phyloP scores from a whole-genome alignment of 371 early-diverging fungal species.

The Mortierella sp. region DNA sequence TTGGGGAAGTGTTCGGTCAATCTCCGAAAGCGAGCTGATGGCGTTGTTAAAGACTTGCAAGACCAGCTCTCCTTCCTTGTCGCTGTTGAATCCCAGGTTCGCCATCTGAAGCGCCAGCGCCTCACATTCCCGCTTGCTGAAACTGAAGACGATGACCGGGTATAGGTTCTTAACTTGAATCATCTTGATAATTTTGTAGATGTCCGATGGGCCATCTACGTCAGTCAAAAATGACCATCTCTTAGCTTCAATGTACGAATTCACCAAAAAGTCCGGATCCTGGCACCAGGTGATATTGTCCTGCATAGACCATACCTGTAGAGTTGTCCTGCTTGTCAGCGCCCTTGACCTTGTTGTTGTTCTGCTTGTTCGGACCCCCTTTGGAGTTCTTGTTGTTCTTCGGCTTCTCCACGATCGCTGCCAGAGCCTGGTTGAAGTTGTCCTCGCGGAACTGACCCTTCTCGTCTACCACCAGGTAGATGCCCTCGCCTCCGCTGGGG shows the following conservation, averaged over 20 bases:
- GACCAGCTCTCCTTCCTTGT: constrained; percentile 90
- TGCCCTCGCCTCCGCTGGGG: constrained; percentile 90
- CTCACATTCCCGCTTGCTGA: constrained; percentile 98
- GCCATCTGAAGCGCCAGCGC: constrained; percentile 89
- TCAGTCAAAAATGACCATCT: background rate
- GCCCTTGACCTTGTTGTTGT: constrained; percentile 1
- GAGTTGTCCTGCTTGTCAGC: constrained; percentile 5
- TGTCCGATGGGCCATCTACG: constrained; percentile 75
- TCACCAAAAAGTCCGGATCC: background rate
- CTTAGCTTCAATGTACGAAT: background rate
- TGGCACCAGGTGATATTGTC: too few relatives aligned
- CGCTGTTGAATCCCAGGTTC: constrained; percentile 93
- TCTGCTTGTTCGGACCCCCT: background rate
- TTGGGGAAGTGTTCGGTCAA: constrained; percentile 95
- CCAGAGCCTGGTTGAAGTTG: constrained; percentile 91
- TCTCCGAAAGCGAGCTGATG: constrained; percentile 88
- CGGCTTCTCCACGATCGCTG: constrained; percentile 60
- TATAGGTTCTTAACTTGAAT: constrained; percentile 91
- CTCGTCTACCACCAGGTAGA: constrained; percentile 96
- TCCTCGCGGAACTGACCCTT: constrained; percentile 93
- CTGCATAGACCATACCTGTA: background rate
- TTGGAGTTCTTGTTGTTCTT: background rate
- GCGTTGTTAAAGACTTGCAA: constrained; percentile 93
- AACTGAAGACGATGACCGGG: constrained; percentile 99
- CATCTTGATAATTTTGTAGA: constrained; percentile 94